Base-by-base conservation (phyloP, 768 basidiomycete genomes). In the Pleurotus eryngii region DNA sequence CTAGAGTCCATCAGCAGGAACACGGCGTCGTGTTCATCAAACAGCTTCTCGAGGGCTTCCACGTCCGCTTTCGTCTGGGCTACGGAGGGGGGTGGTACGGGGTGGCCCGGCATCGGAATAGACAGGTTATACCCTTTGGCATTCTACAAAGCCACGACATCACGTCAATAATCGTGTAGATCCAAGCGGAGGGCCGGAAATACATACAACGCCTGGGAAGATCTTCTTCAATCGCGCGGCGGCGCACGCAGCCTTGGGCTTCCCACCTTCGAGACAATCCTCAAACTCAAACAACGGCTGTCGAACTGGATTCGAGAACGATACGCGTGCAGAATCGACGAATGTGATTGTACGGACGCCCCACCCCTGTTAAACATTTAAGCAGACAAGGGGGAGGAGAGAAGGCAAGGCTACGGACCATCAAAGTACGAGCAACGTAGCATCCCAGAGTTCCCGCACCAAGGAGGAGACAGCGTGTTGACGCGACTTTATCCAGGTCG, bases 61-160 rank as follows among this genome's bases (percentile, higher is more conserved):
- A 98, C 85, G 61, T 93, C 87, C n/a, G 77, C 76, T 65, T 82
- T 79, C 0, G 82, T 77, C 63, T 86, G 81, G 2, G 77, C 79
- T 4, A 86, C 68, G 0, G 78, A 79, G 0, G 74, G 72, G 0
- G 78, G 76, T 3, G 92, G 84, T 56, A 98, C 80, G 0, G 95
- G 96, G 66, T 99, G 97, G 0, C 97, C 97, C 0, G 97, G 97
- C 95, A 99, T 98, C 6, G 96, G 96, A 61, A 98, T 89, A 7
- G 87, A 83, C 2, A 98, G 75, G 8, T 80, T 79, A 61, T 90
- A 75, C 0, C 94, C 95, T 0, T 79, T 81, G 0, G 95, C 87
- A 60, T 95, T 89, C 95, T 97, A 59, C 1, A 35, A 11, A 35
- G 30, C 8, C 8, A 35, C 8, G 30, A 35, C 11, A 11, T 35